These are phyloP conservation scores for Penicillium dipodomyicola DNA, from an alignment of 495 filamentous ascomycete species.

Conservation along the genomic window DNA sequence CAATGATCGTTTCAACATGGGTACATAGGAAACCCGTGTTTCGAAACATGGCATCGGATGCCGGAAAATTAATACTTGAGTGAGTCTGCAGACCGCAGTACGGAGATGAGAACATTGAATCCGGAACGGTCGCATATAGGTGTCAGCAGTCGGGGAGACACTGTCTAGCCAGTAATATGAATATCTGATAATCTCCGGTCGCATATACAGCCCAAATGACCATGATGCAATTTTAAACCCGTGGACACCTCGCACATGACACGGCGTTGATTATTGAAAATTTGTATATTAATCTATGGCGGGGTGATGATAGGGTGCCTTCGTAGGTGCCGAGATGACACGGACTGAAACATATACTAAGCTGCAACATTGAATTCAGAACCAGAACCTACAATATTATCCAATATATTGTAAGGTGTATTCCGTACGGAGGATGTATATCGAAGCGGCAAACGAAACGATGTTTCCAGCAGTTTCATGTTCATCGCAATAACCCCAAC, in stretches of 20 bases:
- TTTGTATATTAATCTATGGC: background rate
- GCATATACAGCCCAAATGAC: background rate
- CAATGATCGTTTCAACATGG: constrained; percentile 1
- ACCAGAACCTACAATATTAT: background rate
- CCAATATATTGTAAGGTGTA: background rate
- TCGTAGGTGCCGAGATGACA: background rate
- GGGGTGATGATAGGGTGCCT: background rate
- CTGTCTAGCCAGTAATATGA: background rate
- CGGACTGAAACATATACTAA: background rate
- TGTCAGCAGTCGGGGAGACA: background rate
- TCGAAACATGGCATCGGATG: background rate
- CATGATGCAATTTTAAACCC: background rate
- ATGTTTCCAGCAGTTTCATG: background rate
- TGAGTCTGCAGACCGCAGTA: background rate
- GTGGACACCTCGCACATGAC: background rate
- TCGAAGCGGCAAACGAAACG: background rate
- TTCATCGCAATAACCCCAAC: constrained; percentile 6
- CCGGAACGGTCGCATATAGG: background rate
- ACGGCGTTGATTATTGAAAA: background rate
- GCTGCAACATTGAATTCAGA: background rate
- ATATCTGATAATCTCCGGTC: constrained; percentile 5
- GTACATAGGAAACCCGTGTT: background rate
- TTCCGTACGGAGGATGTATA: background rate
- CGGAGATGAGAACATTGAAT: background rate
- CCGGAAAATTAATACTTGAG: constrained; percentile 1